Conservation (phyloP, 345 rosid species). For the Moringa oleifera region DNA sequence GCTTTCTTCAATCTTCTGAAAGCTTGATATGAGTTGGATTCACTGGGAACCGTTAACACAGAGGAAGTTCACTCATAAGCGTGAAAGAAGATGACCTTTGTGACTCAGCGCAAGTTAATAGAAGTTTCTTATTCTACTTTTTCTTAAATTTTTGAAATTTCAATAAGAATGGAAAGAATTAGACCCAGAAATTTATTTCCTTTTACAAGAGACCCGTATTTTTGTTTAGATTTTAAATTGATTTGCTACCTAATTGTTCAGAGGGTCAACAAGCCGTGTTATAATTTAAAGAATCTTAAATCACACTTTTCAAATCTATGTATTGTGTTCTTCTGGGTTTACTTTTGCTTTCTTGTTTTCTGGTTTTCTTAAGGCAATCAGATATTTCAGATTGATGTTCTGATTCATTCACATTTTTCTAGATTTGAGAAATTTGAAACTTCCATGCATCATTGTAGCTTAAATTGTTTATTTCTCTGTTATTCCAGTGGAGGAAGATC, state of each 20-base stretch:
- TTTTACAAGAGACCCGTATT: too few relatives aligned
- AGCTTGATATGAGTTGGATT: too few relatives aligned
- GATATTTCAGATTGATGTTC: neutral
- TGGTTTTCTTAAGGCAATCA: neutral
- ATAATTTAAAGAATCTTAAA: neutral
- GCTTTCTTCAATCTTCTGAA: too few relatives aligned
- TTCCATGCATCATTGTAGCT: neutral
- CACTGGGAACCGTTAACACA: neutral
- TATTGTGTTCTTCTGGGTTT: neutral
- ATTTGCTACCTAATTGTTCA: neutral
- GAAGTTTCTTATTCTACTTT: too few relatives aligned
- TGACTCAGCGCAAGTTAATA: neutral
- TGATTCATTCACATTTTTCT: neutral
- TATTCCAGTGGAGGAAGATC: neutral
- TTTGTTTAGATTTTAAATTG: neutral
- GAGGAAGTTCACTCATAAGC: neutral
- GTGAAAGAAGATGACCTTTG: neutral
- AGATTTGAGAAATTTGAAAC: neutral
- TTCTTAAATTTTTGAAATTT: neutral
- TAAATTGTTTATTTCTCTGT: neutral
- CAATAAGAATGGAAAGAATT: neutral
- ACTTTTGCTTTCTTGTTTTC: neutral
- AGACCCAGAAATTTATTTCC: neutral
- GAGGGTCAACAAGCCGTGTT: neutral
- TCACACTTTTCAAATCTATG: too few relatives aligned